Base-by-base conservation (phyloP, 129 eudicot species). In the Kitagawia praeruptora region DNA sequence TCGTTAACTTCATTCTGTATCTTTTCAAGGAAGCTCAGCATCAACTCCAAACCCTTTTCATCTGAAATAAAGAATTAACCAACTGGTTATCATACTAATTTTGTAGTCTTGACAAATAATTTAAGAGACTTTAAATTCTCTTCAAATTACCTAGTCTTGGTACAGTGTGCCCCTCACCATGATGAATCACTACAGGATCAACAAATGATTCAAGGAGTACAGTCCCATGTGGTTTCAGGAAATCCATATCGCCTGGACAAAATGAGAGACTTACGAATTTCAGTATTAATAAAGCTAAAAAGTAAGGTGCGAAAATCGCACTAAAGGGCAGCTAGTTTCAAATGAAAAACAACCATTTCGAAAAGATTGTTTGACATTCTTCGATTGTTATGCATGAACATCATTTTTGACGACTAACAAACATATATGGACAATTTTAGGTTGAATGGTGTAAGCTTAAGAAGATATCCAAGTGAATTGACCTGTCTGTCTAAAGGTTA, bases 101-200 rank as follows among this genome's bases (percentile, higher is more conserved):
- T 27, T 64, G 2, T n/a, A 27, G 1, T 23, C 15, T 64, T n/a
- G 19, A 11, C 34, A 31, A 14, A 28, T 1, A 64, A 9, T 11
- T n/a, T 10, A 61, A 4, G 23, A 61, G 15, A n/a, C 15, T 61
- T 61, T n/a, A n/a, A 3, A 61, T n/a, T 7, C 34, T 61, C 27
- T 8, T n/a, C 5, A 61, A 15, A n/a, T 85, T 83, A 93, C 98
- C 91, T n/a, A 93, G 85, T 83, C 92, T 85, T 40, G 98, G 96
- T 76, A 93, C 81, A 5, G 98, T 91, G 76, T 93, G 96, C 53
- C 98, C 96, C 84, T 87, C 89, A 53, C 94, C 92, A 79, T 93
- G 98, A 85, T 82, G 87, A 85, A 93, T 91, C 5, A 93, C 85
- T 11, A 87, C 70, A n/a, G 91, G 90, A 27, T 91, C 85, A 25